phyloP scores from a whole-genome alignment of 1,284 basidiomycete species.

The Termitomyces sp. region DNA sequence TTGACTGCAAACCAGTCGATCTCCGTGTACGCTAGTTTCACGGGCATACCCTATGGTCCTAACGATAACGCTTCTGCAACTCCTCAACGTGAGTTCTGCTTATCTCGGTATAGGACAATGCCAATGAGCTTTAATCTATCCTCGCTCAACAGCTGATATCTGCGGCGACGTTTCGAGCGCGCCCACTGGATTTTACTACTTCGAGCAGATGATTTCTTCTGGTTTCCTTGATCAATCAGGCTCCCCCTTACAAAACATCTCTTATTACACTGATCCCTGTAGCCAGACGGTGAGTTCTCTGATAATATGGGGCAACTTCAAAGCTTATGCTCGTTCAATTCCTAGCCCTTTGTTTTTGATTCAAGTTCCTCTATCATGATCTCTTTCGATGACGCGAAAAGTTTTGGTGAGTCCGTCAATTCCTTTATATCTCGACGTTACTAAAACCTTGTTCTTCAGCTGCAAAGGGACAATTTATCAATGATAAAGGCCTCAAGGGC shows the following conservation, averaged over 20 bases:
- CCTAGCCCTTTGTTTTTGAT: constrained; percentile 66
- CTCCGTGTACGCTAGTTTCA: background rate
- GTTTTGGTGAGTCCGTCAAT: constrained; percentile 25
- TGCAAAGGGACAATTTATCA: constrained; percentile 39
- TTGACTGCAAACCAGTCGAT: background rate
- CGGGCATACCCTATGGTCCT: constrained; percentile 24
- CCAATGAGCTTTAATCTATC: background rate
- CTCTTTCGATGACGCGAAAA: constrained; percentile 49
- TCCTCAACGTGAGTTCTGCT: background rate
- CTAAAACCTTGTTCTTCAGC: constrained; percentile 19
- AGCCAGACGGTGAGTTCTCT: constrained; percentile 55
- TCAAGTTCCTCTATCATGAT: constrained; percentile 46
- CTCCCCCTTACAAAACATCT: constrained; percentile 41
- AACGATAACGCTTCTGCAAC: constrained; percentile 36
- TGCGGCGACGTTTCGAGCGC: constrained; percentile 31
- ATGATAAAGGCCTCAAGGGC: constrained; percentile 37
- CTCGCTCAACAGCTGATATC: constrained; percentile 28
- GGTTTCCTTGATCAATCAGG: constrained; percentile 52
- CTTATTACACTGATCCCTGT: constrained; percentile 54
- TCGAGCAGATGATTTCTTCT: constrained; percentile 48
- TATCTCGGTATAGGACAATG: background rate
- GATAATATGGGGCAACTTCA: background rate
- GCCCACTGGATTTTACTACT: constrained; percentile 47
- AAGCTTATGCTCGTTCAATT: constrained; percentile 3
- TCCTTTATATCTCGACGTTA: background rate